Base-by-base conservation (phyloP, 257 asterid genomes). In the Cordia subcordata region DNA sequence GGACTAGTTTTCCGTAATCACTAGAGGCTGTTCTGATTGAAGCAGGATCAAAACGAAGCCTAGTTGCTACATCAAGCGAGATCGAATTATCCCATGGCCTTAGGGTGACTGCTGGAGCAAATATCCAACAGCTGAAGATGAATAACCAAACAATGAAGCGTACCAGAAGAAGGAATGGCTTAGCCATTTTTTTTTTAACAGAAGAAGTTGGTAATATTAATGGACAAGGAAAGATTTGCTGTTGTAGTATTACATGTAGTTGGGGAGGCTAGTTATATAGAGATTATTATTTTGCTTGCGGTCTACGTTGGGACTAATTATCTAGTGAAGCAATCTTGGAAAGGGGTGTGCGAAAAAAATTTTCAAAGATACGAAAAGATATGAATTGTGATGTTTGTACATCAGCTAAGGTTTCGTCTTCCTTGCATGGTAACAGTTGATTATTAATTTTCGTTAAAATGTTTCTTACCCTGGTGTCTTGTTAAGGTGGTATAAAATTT, bases 161-260 rank as follows among this genome's bases (percentile, higher is more conserved):
- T 20, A 20, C 17, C n/a, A 55, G 66, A 51, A 62, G 8, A 8
- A 14, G 15, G 1, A 49, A 53, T 14, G 40, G 8, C 62, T 55
- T 40, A 18, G 68, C 55, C 68, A 64, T 64, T 63, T 20, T 33
- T 10, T n/a, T n/a, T n/a, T n/a, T n/a, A n/a, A n/a, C n/a, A 11
- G 18, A 40, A 19, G 20, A 17, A 4, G 13, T 11, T 32, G n/a
- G 45, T 22, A 6, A 8, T 39, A 11, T 20, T 15, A 15, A 47
- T 3, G n/a, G 14, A 13, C 23, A 20, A 35, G 33, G 39, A 63
- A n/a, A 38, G 23, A 8, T 0, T n/a, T 3, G 22, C 11, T 21
- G 8, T 11, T 27, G 6, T 8, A 35, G 13, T 45, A 33, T 4
- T n/a, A 11, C 11, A 61, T 18, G 32, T 13, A 22, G 9, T 54